Evolutionary conservation across 345 rosid genomes (phyloP).

Genomic region (Cardamine chenopodiifolia): DNA sequence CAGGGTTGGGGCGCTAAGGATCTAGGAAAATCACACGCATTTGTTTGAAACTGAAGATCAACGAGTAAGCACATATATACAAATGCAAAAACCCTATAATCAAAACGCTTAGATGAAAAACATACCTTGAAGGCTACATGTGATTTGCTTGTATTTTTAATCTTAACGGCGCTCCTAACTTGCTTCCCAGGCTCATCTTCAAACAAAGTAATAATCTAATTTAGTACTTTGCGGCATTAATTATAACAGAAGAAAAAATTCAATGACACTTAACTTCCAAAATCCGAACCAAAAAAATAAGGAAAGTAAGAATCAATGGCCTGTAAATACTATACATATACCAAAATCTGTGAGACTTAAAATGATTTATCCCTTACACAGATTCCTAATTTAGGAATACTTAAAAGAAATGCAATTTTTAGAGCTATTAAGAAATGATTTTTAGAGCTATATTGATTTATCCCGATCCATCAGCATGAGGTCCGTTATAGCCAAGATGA

Average conservation of each 20-base stretch:
- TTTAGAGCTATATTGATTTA: too few species aligned
- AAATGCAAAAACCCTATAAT: background rate
- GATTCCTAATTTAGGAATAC: background rate
- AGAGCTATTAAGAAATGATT: background rate
- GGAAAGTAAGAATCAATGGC: background rate
- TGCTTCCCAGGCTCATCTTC: constrained; percentile 99
- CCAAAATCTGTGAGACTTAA: constrained; percentile 3
- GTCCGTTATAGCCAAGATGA: constrained; percentile 39
- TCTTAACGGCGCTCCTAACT: constrained; percentile 89
- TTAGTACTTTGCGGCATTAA: background rate
- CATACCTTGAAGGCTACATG: constrained; percentile 89
- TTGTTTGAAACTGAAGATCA: constrained; percentile 84
- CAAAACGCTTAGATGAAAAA: background rate
- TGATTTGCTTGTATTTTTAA: constrained; percentile 93
- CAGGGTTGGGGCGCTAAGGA: constrained; percentile 76
- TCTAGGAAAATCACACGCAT: constrained; percentile 83
- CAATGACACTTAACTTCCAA: background rate
- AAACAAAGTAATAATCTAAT: constrained; percentile 24
- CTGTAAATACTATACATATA: background rate
- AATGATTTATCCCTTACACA: background rate
- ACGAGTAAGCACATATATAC: background rate
- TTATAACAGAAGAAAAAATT: background rate
- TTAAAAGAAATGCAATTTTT: background rate
- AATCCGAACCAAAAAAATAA: constrained; percentile 1
- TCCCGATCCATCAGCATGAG: constrained; percentile 63